Percentiles rank a stretch among this genome's conserved stretches.
These are phyloP conservation scores for Solanum stenotomum DNA, from an alignment of 257 asterid genomes.

Conservation along the genomic window DNA sequence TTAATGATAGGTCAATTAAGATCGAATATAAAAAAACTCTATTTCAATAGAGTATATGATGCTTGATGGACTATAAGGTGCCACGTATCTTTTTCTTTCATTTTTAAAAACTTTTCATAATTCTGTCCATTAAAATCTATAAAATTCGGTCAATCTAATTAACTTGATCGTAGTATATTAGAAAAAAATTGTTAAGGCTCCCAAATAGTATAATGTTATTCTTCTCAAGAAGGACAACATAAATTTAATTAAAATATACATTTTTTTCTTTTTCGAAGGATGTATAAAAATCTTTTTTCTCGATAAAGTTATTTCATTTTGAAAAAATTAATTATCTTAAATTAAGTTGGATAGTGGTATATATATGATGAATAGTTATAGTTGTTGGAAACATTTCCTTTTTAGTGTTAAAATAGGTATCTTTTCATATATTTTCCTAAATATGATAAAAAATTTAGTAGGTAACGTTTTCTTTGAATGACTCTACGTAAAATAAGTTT, in stretches of 20 bases:
- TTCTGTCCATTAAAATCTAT: background rate
- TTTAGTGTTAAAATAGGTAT: background rate
- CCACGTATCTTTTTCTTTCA: background rate
- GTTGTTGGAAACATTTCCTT: background rate
- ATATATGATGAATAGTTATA: background rate
- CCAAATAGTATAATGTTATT: background rate
- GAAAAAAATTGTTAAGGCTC: background rate
- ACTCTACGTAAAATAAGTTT: background rate
- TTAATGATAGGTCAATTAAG: background rate
- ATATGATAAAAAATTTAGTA: background rate
- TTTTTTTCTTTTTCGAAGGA: background rate
- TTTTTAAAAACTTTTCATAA: background rate
- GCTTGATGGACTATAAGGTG: background rate
- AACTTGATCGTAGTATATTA: background rate
- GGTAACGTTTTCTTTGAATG: fast-evolving
- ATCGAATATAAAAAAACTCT: background rate
- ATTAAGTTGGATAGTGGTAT: background rate
- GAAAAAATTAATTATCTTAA: background rate
- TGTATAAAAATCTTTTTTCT: background rate
- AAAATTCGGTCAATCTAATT: background rate
- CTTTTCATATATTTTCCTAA: background rate
- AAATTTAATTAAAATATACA: background rate
- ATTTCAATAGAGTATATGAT: background rate
- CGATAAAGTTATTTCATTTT: no score
- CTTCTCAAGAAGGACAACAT: background rate